Evolutionary conservation across 148 eudicot genomes (phyloP), one percentile per base, ranked within the genome.

Genomic region (Rhododendron kiyosumense): DNA sequence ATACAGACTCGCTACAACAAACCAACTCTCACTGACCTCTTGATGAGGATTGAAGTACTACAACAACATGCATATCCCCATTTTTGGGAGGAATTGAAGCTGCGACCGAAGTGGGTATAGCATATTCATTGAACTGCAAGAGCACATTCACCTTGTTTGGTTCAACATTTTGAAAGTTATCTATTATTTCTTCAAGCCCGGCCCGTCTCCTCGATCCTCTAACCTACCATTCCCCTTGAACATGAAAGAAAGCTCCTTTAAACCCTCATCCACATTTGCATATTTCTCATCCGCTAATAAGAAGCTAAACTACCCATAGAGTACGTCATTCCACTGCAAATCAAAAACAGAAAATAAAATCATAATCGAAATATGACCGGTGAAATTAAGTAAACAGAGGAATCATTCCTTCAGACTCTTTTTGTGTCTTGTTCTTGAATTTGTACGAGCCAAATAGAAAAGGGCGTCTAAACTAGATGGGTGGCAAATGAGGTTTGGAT

Each of bases 251-350:
- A 81, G 79, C 13, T 85, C 93, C 86, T 91, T 90, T 24, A 26
- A 80, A 11, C 59, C 69, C 59, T 92, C 92, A 46, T 90, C 84
- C 0, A 89, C 85, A 3, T 86, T 86, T 0, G 89, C 92, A 83
- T 63, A 45, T 11, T 34, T 34, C 36, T 90, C 93, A 84, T 91
- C 92, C 1, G 93, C 94, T 43, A 94, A 41, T 43, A 94, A 41
- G 49, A 46, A 7, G 49, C 49, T 46, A 1, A 46, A 46, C 49
- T 85, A 0, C 46, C 88, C 52, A 86, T 75, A 0, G 93, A 90
- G 76, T n/a, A n/a, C n/a, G n/a, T 92, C 96, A 91, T n/a, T 89
- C 28, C 94, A 93, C 99, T 94, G 98, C 87, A 87, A 73, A 82
- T 32, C 24, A 18, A 7, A 36, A 83, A 52, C 49, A 46, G 49